Base-by-base conservation (phyloP, 1,284 basidiomycete genomes). In the Leccinum subrobustum region DNA sequence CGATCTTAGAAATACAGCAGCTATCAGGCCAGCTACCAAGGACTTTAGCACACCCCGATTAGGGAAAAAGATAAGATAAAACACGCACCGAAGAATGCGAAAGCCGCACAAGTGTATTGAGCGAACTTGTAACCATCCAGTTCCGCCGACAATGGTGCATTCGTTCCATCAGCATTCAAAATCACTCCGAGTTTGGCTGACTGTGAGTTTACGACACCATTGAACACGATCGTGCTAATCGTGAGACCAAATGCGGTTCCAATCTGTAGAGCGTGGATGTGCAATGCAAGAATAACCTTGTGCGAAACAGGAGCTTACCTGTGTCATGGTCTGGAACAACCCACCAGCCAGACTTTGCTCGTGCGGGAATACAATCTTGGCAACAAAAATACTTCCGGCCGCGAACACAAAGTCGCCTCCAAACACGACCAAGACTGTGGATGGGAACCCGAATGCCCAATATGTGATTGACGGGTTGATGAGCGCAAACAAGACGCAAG, bases 401-500 rank as follows among this genome's bases (percentile, higher is more conserved):
- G 91, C 79, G 71, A 88, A 92, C 11, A 92, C 84, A 68, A 94
- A 91, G 70, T 94, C 92, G 0, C 86, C 89, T 37, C 92, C 92
- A 50, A 91, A 80, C 25, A 93, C 91, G 12, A 82, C 76, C 58
- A 92, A 67, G 63, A 89, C 80, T 42, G 92, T 86, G 1, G 88
- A 85, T 4, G 92, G 90, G 77, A 96, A 95, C 14, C 87, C 88
- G 60, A 83, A 90, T 1, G 85, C 85, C 92, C 92, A 95, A 72
- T 90, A 96, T 1, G 84, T 73, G 3, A 80, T 79, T 3, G 77
- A 63, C 0, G 86, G 81, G 14, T 83, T 69, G 60, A 93, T 87
- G 5, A 92, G 69, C 0, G 92, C 91, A 64, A 94, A 91, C 3
- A 95, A 77, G 33, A 94, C 75, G 60, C 84, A 85, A 0, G 89